These are phyloP conservation scores for Cyclostephanos tholiformis DNA, from an alignment of 108 stramenopile species.

Conservation along the genomic window DNA sequence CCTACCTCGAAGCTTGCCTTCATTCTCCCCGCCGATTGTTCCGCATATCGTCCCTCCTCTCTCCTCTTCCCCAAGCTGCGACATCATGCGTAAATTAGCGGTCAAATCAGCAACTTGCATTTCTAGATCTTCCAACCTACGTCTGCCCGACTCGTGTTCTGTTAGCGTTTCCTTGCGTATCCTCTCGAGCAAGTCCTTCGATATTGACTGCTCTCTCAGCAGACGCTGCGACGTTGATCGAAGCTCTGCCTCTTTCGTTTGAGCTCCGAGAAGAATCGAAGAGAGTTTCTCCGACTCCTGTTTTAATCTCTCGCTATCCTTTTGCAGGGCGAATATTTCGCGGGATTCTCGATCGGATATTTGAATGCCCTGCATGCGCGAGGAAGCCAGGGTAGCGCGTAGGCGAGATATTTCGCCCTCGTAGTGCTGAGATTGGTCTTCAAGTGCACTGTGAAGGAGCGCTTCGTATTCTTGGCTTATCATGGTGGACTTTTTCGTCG, in stretches of 20 bases:
- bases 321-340: constrained; percentile 46
- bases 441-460: constrained; percentile 84
- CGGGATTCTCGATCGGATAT: constrained; percentile 62
- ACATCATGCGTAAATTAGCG: constrained; percentile 71
- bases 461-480: constrained; percentile 89
- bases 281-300: constrained; percentile 53
- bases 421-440: constrained; percentile 88
- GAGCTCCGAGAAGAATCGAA: constrained; percentile 58
- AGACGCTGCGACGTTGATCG: constrained; percentile 64
- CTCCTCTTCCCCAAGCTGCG: constrained; percentile 75
- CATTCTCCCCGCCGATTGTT: constrained; percentile 37
- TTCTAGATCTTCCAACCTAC: constrained; percentile 76
- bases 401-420: constrained; percentile 80
- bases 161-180: constrained; percentile 60
- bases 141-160: constrained; percentile 53
- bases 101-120: constrained; percentile 83
- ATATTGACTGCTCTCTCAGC: constrained; percentile 70
- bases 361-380: constrained; percentile 45
- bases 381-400: constrained; percentile 63
- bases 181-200: constrained; percentile 71
- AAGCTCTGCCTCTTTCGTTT: constrained; percentile 70
- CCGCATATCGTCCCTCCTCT: constrained; percentile 80
- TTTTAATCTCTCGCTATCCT: constrained; percentile 58
- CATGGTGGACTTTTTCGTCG: constrained; percentile 82
- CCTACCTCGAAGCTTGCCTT: constrained; percentile 34